Base-by-base conservation (phyloP, 768 basidiomycete genomes). In the Calocybe gangraenosa region DNA sequence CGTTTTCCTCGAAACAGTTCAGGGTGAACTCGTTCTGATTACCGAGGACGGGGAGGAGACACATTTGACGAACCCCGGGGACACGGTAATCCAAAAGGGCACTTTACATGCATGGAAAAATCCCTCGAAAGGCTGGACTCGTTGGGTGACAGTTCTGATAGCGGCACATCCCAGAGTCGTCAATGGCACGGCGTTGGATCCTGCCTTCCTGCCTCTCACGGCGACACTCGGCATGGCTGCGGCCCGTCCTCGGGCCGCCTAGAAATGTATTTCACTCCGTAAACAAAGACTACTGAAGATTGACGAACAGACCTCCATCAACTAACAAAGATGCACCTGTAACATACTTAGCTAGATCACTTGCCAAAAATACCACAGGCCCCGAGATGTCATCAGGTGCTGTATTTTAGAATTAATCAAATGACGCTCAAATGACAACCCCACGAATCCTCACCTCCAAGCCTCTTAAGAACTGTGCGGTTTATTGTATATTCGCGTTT, bases 291-390 rank as follows among this genome's bases (percentile, higher is more conserved):
- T 54, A 84, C 55, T 87, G 85, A 40, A 89, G 67, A 54, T 85
- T 86, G 36, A 87, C 85, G 50, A 85, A 85, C 37, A 83, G 63
- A 0, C 86, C 87, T 1, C 86, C 87, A 58, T 87, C 86, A 0
- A 84, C 84, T 5, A 87, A 63, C 3, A 84, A 61, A 17, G 76
- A 76, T 23, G 81, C 71, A 14, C 82, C 83, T 0, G 83, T 84
- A 31, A 84, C 75, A 63, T 87, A 88, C 53, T 73, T 77, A 3
- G 83, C 79, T 45, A 87, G 66, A 51, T 86, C 82, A 57, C 80
- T 82, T 0, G 82, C 81, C 31, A 90, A 67, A 62, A 88, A 90
- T 1, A 87, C 76, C 7, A 80, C 81, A 0, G 86, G 86, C 0
- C 84, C 85, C 7, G 83, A 85, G 35, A 87, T 75, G 54, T 87